Evolutionary conservation across 225 moss, liverwort and hornwort genomes (phyloP).

Genomic region (Neckera pumila): DNA sequence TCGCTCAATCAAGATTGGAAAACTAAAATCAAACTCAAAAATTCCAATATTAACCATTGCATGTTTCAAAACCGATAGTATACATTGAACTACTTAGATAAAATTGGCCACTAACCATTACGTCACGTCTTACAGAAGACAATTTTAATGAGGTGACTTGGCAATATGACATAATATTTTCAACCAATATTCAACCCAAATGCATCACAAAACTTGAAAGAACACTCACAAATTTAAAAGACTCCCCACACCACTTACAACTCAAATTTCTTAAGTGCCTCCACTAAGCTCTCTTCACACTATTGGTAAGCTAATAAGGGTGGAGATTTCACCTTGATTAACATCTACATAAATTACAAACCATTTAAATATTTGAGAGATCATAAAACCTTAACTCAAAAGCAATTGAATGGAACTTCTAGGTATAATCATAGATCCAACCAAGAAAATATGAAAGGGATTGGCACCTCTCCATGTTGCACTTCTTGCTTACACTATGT

Average conservation of each 20-base stretch:
- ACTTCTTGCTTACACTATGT: not conserved
- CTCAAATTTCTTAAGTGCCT: not conserved
- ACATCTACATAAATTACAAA: not conserved
- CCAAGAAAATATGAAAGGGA: not conserved
- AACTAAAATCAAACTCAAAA: not conserved
- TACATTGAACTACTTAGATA: not conserved
- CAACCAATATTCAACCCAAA: not conserved
- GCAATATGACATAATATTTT: not conserved
- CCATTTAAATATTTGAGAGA: not conserved
- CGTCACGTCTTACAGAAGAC: rapidly evolving
- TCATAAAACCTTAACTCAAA: not conserved
- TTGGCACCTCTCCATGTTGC: not conserved
- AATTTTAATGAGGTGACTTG: not conserved
- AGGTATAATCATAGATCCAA: not conserved
- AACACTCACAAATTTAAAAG: not conserved
- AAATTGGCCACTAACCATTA: not conserved
- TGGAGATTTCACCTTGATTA: not conserved
- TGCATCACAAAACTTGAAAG: not conserved
- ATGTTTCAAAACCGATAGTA: not conserved
- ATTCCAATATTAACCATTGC: not conserved
- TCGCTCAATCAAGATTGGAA: not conserved
- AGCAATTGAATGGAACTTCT: not conserved
- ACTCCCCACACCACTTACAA: not conserved
- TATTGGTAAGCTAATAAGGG: not conserved
- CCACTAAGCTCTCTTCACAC: not conserved